These are phyloP conservation scores for Penicillium crustosum DNA, from an alignment of 2,329 filamentous ascomycete genomes.

Conservation along the genomic window DNA sequence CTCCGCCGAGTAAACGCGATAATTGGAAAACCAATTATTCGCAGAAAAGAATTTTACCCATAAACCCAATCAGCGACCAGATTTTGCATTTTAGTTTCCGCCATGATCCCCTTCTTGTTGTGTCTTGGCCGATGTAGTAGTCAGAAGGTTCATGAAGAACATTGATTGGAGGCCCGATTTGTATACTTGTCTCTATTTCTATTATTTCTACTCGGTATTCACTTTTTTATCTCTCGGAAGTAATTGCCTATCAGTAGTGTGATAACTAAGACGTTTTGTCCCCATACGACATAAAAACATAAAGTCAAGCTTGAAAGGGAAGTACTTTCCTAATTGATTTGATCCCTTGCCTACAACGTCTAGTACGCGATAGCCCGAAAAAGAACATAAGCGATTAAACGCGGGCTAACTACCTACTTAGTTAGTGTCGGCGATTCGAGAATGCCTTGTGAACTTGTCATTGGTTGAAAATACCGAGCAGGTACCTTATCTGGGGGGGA, in stretches of 20 bases:
- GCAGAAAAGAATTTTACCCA: conserved; percentile 15
- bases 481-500: conserved; percentile 19
- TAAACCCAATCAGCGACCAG: conserved; percentile 13
- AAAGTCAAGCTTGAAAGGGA: background rate
- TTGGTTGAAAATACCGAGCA: conserved; percentile 21
- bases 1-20: conserved; percentile 36
- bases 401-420: background rate
- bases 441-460: background rate
- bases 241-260: background rate
- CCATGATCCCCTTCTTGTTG: conserved; percentile 8
- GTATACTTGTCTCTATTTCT: conserved; percentile 8
- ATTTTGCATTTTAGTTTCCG: conserved; percentile 9
- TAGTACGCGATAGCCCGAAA: background rate
- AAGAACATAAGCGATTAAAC: background rate
- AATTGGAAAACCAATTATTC: background rate
- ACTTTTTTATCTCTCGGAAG: background rate
- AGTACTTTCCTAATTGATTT: background rate
- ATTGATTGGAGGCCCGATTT: conserved; percentile 6
- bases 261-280: background rate
- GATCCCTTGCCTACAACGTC: background rate
- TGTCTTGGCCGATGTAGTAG: conserved; percentile 6
- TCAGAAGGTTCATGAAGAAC: background rate
- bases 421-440: conserved; percentile 16
- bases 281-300: background rate
- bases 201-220: conserved; percentile 3